phyloP scores from a whole-genome alignment of 495 filamentous ascomycete genomes.

The Lophiostoma macrostomum region DNA sequence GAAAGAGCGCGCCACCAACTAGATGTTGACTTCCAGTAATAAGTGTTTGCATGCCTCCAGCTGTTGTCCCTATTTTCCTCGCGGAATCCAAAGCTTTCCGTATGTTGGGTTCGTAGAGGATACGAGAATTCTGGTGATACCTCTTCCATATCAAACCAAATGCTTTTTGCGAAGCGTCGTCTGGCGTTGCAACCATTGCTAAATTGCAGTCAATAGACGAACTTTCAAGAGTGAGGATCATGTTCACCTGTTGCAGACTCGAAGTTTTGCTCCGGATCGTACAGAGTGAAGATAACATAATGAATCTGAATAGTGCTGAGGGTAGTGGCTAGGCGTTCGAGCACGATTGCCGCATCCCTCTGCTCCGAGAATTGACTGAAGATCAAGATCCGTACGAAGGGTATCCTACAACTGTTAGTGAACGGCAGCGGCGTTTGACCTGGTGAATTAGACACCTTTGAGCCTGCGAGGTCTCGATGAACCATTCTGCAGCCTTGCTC shows the following conservation, averaged over 20 bases:
- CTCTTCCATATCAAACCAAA: constrained; percentile 37
- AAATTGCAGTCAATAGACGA: constrained; percentile 3
- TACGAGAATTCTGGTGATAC: constrained; percentile 19
- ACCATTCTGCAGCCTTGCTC: constrained; percentile 45
- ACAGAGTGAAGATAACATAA: constrained; percentile 36
- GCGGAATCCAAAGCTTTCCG: constrained; percentile 29
- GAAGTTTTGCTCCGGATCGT: constrained; percentile 10
- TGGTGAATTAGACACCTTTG: not conserved
- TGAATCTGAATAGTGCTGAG: constrained; percentile 35
- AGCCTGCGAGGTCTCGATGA: constrained; percentile 26
- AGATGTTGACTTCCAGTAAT: constrained; percentile 64
- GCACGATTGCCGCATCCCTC: constrained; percentile 40
- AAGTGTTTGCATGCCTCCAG: constrained; percentile 45
- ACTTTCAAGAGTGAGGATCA: not conserved
- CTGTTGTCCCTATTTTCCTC: constrained; percentile 33
- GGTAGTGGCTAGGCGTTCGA: constrained; percentile 37
- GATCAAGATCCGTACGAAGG: constrained; percentile 13
- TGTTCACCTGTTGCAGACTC: constrained; percentile 1
- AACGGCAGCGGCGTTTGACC: not conserved
- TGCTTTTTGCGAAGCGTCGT: not conserved
- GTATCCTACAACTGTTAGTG: not conserved
- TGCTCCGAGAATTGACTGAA: constrained; percentile 46
- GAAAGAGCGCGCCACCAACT: constrained; percentile 54
- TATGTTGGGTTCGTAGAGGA: not conserved
- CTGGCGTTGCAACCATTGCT: not conserved